Percentiles rank a stretch among this genome's conserved stretches.
Conservation (phyloP, 805 yeast genomes). For the Wickerhamomyces sydowiorum region DNA sequence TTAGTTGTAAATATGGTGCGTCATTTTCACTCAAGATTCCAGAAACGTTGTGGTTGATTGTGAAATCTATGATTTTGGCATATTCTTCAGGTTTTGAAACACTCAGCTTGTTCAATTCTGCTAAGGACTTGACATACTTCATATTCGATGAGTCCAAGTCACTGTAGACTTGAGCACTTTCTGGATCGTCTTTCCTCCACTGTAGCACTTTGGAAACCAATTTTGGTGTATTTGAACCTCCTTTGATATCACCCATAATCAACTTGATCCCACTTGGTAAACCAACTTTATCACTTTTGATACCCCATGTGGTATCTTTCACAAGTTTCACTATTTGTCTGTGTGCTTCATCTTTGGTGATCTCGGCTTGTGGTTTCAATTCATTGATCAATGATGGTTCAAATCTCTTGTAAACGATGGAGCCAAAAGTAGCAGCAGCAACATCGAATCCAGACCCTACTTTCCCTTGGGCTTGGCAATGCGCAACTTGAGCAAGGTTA, state of each 20-base stretch:
- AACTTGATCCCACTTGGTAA: constrained; percentile 67
- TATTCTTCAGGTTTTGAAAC: constrained; percentile 31
- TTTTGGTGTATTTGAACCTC: constrained; percentile 93
- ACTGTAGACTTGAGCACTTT: constrained; percentile 47
- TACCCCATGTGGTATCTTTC: constrained; percentile 52
- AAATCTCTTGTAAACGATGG: constrained; percentile 77
- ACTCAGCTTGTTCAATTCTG: constrained; percentile 30
- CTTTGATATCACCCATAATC: constrained; percentile 88
- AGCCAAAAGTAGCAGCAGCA: constrained; percentile 91
- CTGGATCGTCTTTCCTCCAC: constrained; percentile 58
- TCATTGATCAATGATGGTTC: constrained; percentile 43
- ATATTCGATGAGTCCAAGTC: constrained; percentile 54
- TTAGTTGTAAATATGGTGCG: constrained; percentile 11
- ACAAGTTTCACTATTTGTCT: constrained; percentile 30
- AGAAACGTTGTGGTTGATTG: constrained; percentile 9
- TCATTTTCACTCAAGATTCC: constrained; percentile 3
- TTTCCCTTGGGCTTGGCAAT: constrained; percentile 90
- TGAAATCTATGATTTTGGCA: constrained; percentile 15
- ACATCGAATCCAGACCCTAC: constrained; percentile 97
- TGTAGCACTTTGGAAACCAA: constrained; percentile 67
- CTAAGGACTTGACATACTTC: constrained; percentile 44
- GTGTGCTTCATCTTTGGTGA: constrained; percentile 21
- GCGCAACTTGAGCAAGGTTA: constrained; percentile 83
- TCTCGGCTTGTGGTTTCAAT: constrained; percentile 26
- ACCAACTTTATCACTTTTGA: constrained; percentile 44